phyloP scores from a whole-genome alignment of 208 protist genomes.

The Acanthamoeba healyi region DNA sequence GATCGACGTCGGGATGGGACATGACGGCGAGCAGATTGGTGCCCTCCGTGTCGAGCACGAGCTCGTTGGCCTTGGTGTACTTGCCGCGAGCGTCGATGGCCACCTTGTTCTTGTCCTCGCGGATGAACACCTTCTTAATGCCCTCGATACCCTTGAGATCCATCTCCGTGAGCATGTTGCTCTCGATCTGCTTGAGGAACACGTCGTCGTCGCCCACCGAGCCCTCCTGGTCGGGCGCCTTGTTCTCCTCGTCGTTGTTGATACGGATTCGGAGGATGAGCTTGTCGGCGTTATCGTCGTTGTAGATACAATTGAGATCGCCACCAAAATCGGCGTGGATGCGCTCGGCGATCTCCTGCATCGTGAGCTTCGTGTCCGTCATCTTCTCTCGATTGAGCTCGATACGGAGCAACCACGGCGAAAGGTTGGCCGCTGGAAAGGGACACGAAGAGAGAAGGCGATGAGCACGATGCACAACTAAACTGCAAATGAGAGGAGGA shows the following conservation, averaged over 20 bases:
- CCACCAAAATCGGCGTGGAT: conserved; percentile 92
- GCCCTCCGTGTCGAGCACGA: conserved; percentile 98
- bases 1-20: conserved; percentile 95
- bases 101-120: conserved; percentile 81
- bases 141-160: conserved; percentile 93
- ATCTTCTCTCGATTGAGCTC: conserved; percentile 95
- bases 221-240: conserved; percentile 82
- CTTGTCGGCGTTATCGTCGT: conserved; percentile 95
- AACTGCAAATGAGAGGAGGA: conserved; percentile 70
- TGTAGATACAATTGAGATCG: conserved; percentile 89
- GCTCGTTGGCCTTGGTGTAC: conserved; percentile 92
- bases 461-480: neutral
- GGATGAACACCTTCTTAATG: conserved; percentile 96
- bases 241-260: conserved; percentile 82
- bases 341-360: conserved; percentile 95
- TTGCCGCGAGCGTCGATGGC: conserved; percentile 81
- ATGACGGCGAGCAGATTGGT: conserved; percentile 96
- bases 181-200: conserved; percentile 91
- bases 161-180: conserved; percentile 90
- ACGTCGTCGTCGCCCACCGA: conserved; percentile 88
- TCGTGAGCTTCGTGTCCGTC: conserved; percentile 94
- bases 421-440: conserved; percentile 80
- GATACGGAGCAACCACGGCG: conserved; percentile 97
- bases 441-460: no score
- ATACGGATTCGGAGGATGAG: conserved; percentile 95